Evolutionary conservation across 257 asterid species (phyloP).

Genomic region (Plantago ovata): DNA sequence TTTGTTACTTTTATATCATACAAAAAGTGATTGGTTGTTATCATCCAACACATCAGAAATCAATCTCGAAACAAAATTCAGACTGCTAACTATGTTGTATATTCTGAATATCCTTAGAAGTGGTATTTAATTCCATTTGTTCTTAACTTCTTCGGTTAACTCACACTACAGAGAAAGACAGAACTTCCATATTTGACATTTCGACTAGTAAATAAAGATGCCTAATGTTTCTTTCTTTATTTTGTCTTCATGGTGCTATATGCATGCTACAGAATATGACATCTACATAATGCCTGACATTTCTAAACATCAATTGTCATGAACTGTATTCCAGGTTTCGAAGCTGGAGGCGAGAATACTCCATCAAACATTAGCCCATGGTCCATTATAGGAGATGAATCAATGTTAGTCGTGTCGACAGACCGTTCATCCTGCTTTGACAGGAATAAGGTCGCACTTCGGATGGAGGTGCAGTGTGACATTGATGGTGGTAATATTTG

Average conservation of each 20-base stretch:
- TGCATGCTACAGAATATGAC: no score
- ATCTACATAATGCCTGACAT: no score
- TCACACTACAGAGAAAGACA: background rate
- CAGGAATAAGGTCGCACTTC: conserved; percentile 72
- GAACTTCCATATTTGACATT: background rate
- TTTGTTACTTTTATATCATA: background rate
- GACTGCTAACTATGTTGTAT: no score
- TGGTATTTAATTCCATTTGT: background rate
- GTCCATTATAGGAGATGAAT: conserved; percentile 65
- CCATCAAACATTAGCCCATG: conserved; percentile 89
- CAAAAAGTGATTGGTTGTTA: background rate
- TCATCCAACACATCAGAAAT: no score
- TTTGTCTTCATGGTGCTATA: background rate
- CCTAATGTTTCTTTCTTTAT: background rate
- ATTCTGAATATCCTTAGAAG: no score
- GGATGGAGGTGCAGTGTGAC: conserved; percentile 67
- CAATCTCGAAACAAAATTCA: no score
- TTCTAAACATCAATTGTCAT: background rate
- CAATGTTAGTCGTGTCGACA: conserved; percentile 54
- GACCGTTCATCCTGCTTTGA: conserved; percentile 86
- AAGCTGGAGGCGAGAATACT: conserved; percentile 77
- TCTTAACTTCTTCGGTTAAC: background rate
- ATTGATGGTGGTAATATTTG: conserved; percentile 47
- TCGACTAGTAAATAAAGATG: background rate
- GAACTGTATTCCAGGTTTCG: conserved; percentile 55